Base-by-base conservation (phyloP, 169 alveolate species). In the Babesia ovata region DNA sequence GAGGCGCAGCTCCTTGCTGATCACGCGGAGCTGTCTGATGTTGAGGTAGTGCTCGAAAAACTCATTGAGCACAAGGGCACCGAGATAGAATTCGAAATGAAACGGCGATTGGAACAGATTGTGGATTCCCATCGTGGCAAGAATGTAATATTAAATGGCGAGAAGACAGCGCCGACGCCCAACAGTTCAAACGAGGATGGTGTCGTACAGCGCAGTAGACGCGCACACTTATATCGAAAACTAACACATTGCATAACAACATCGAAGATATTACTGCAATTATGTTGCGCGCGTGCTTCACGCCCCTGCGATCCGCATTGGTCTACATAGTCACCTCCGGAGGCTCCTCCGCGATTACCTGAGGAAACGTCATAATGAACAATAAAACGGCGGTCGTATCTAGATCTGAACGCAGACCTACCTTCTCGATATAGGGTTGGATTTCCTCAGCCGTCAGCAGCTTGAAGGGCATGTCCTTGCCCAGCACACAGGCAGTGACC, bases 401-500 rank as follows among this genome's bases (percentile, higher is more conserved):
- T 9, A 12, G 10, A 2, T 9, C 22, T 44, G 36, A 50, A 9
- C n/a, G 10, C 9, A 2, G 8, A 4, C 71, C 16, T 59, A 81
- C 85, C 85, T 71, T 72, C 26, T 72, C 75, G 45, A 81, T 48
- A 63, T 54, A 81, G 12, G 72, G 72, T 50, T 63, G 21, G 52
- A 65, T 63, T 26, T 60, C 66, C 19, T 65, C 85, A 12, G 52
- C 17, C 2, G 62, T 76, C 85, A 81, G 50, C 21, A 81, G n/a
- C 63, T 75, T 84, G 88, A 88, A 89, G 16, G 90, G 91, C 65
- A 69, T 76, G 33, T 73, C 93, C 63, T 86, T 91, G 58, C 95
- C 95, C 45, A 92, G 79, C 66, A 88, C 66, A 49, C 92, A 97
- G 21, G 95, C 94, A 48, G 96, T 91, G 33, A 95, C 95, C 83